These are phyloP conservation scores for Xylaria digitata DNA, from an alignment of 2,329 filamentous ascomycete species.

Conservation along the genomic window DNA sequence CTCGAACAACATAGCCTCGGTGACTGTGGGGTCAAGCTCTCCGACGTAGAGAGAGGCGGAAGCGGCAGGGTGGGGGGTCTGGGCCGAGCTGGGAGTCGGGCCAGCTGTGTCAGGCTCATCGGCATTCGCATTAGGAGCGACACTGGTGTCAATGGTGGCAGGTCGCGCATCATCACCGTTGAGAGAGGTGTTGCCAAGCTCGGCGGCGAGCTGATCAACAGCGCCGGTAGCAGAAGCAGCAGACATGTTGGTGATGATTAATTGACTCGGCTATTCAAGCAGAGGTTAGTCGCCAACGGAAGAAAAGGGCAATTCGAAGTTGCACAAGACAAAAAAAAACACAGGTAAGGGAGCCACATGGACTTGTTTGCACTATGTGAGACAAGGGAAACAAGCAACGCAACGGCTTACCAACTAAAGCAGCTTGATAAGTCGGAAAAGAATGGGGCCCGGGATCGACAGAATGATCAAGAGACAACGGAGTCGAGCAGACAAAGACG, in stretches of 20 bases:
- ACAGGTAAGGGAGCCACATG: background rate
- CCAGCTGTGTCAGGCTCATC: constrained; percentile 73
- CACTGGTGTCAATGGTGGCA: constrained; percentile 80
- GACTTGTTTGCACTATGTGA: constrained; percentile 17
- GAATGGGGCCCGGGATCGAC: constrained; percentile 35
- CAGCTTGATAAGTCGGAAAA: constrained; percentile 36
- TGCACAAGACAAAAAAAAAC: constrained; percentile 1
- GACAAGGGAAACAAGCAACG: background rate
- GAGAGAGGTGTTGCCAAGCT: constrained; percentile 78
- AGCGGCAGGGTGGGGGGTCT: constrained; percentile 81
- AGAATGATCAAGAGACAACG: constrained; percentile 39
- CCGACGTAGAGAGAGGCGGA: constrained; percentile 99
- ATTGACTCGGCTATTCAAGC: constrained; percentile 36
- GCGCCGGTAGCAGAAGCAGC: constrained; percentile 67
- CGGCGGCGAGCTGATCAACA: constrained; percentile 84
- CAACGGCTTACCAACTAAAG: constrained; percentile 19
- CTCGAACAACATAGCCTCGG: constrained; percentile 99
- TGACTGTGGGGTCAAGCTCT: constrained; percentile 97
- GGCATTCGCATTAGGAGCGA: constrained; percentile 64
- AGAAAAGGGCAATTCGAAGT: constrained; percentile 13
- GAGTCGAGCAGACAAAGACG: constrained; percentile 42
- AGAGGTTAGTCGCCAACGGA: constrained; percentile 35
- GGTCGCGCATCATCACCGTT: constrained; percentile 75
- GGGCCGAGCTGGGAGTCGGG: constrained; percentile 77
- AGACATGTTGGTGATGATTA: constrained; percentile 62